Percentiles rank a stretch among this genome's conserved stretches.
phyloP scores from a whole-genome alignment of 164 flowering plant species.

The Magnolia sinica region DNA sequence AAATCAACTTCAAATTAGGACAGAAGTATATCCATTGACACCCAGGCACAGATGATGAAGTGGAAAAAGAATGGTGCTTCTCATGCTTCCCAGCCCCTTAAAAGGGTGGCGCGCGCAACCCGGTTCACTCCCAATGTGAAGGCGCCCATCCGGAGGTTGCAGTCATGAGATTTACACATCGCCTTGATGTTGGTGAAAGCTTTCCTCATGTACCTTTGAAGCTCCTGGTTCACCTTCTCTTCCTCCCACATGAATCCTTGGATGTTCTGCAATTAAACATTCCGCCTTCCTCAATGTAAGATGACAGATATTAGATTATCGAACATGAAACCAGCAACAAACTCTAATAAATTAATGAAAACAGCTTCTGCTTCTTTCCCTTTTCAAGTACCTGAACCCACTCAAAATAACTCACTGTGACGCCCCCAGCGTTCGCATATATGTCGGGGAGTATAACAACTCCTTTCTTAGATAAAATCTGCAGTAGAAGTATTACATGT shows the following conservation, averaged over 20 bases:
- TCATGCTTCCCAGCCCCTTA: conserved; percentile 92
- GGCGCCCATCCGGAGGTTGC: conserved; percentile 95
- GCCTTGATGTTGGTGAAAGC: conserved; percentile 64
- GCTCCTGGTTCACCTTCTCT: conserved; percentile 72
- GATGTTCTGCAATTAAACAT: conserved; percentile 53
- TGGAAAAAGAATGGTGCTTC: conserved; percentile 2
- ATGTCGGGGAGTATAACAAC: conserved; percentile 68
- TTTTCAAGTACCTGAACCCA: conserved; percentile 62
- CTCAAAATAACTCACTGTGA: conserved; percentile 41
- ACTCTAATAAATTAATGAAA: not conserved
- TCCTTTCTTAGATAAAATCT: conserved; percentile 64
- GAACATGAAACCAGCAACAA: not conserved
- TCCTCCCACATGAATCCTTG: conserved; percentile 99
- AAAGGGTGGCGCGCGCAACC: conserved; percentile 75
- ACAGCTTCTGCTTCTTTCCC: not conserved
- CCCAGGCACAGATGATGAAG: not conserved
- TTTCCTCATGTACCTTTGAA: conserved; percentile 67
- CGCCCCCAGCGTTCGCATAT: conserved; percentile 84
- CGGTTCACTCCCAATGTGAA: conserved; percentile 84
- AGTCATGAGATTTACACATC: conserved; percentile 68
- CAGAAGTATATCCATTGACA: not conserved
- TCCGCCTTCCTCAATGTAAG: not conserved
- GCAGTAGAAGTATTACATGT: not conserved
- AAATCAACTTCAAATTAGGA: no score
- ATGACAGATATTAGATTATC: not conserved